These are phyloP conservation scores for Linanthus parryae DNA, from an alignment of 148 eudicot species.

Conservation along the genomic window DNA sequence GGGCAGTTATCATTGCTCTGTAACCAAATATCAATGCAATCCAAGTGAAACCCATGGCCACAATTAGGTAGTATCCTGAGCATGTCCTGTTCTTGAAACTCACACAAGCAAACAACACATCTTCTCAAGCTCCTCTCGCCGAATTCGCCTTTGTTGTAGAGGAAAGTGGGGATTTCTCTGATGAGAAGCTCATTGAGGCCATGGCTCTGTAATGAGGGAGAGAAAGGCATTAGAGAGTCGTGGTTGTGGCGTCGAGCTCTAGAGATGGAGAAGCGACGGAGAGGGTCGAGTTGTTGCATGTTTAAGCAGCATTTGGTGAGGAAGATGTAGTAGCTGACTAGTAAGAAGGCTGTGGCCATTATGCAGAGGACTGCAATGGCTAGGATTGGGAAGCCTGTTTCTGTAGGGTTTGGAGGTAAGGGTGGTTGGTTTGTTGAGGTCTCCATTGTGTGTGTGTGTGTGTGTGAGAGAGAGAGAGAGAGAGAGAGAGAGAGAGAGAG, in stretches of 20 bases:
- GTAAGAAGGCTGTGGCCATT: constrained; percentile 44
- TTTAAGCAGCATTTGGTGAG: constrained; percentile 67
- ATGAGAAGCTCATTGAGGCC: constrained; percentile 69
- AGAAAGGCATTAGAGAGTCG: constrained; percentile 32
- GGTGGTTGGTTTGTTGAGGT: constrained; percentile 17
- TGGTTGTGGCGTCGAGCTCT: constrained; percentile 11
- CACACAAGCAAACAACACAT: constrained; percentile 71
- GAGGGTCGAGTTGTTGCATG: constrained; percentile 48
- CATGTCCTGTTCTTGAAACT: constrained; percentile 55
- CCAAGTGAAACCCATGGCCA: constrained; percentile 65
- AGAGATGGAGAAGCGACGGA: constrained; percentile 38
- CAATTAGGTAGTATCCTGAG: constrained; percentile 62
- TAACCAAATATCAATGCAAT: constrained; percentile 87
- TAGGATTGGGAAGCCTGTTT: constrained; percentile 44
- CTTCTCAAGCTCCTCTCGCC: constrained; percentile 29
- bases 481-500: neutral
- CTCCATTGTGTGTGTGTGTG: constrained; percentile 3
- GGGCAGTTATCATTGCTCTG: constrained; percentile 77
- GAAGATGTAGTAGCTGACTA: constrained; percentile 62
- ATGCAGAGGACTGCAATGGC: constrained; percentile 52
- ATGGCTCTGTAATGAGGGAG: constrained; percentile 40
- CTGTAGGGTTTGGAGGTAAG: constrained; percentile 21
- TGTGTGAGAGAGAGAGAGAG: constrained; percentile 7
- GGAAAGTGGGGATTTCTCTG: constrained; percentile 61
- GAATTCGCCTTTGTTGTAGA: constrained; percentile 25